A percentile compares a stretch with the other conserved stretches of the same genome.
Evolutionary conservation across 23 red algal species (phyloP).

Genomic region (Gracilaria gracilis): DNA sequence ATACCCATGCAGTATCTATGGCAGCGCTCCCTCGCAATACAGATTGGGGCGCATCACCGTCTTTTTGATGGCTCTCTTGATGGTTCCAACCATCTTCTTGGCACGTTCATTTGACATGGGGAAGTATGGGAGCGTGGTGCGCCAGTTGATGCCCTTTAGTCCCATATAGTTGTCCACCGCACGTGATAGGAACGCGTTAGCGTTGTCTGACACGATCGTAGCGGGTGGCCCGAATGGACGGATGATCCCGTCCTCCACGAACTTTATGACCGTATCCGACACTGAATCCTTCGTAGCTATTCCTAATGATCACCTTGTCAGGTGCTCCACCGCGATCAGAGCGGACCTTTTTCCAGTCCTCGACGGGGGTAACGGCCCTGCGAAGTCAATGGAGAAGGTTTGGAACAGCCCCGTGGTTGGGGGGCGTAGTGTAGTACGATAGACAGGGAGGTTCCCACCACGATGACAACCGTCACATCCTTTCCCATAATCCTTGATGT

Average conservation of each 20-base stretch:
- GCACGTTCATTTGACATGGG: constrained; percentile 3
- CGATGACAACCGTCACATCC: background rate
- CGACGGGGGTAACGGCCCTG: background rate
- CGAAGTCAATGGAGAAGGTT: constrained; percentile 2
- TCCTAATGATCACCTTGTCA: background rate
- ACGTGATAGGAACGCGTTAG: background rate
- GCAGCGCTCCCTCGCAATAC: background rate
- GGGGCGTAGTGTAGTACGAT: background rate
- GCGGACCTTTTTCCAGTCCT: background rate
- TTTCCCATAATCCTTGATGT: background rate
- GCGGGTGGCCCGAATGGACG: background rate
- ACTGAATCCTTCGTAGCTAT: background rate
- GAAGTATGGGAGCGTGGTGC: background rate
- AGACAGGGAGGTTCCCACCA: background rate
- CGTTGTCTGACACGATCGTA: constrained; percentile 18
- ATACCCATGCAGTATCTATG: constrained; percentile 14
- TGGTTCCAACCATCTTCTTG: background rate
- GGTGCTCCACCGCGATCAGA: background rate
- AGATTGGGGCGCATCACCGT: background rate
- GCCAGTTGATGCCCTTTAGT: background rate
- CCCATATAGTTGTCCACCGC: background rate
- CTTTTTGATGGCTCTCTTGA: constrained; percentile 5
- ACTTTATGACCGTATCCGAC: background rate
- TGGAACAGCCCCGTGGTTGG: background rate
- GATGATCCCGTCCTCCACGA: background rate